Evolutionary conservation across 2,329 filamentous ascomycete genomes (phyloP).

Genomic region (Emmonsiellopsis sp.): DNA sequence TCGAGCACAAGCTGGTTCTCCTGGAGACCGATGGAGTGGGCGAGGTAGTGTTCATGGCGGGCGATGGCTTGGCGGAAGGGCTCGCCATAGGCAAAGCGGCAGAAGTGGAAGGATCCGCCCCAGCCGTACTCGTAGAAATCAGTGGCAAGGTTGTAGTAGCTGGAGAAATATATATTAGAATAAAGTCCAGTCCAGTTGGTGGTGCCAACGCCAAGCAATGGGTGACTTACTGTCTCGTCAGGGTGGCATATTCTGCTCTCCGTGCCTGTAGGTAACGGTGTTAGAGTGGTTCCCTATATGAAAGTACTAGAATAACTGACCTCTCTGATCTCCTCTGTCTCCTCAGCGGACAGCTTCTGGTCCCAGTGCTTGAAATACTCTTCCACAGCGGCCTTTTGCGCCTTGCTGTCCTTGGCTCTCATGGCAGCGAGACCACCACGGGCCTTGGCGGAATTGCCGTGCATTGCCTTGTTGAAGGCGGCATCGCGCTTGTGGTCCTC

Average conservation of each 20-base stretch:
- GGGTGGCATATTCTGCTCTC: conserved; percentile 78
- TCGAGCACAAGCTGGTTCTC: conserved; percentile 85
- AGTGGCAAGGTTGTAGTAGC: conserved; percentile 95
- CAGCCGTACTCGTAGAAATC: conserved; percentile 96
- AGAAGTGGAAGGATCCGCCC: conserved; percentile 96
- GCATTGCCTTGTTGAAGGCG: conserved; percentile 80
- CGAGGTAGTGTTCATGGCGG: conserved; percentile 95
- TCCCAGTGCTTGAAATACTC: conserved; percentile 98
- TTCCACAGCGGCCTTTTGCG: conserved; percentile 72
- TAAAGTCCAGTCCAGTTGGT: conserved; percentile 4
- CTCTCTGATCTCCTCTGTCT: conserved; percentile 75
- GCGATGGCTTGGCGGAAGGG: conserved; percentile 84
- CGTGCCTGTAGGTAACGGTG: conserved; percentile 49
- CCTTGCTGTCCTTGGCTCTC: conserved; percentile 69
- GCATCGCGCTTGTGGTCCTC: conserved; percentile 82
- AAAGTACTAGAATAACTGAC: conserved; percentile 31
- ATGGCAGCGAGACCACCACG: conserved; percentile 71
- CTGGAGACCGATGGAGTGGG: conserved; percentile 75
- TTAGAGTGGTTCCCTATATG: neutral
- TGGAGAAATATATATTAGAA: conserved; percentile 24
- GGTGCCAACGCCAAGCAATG: neutral
- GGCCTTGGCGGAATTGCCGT: conserved; percentile 62
- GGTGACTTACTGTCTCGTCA: conserved; percentile 74
- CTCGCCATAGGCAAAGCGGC: conserved; percentile 80
- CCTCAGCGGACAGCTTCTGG: conserved; percentile 65